These are phyloP conservation scores for Aspergillus terreus DNA, from an alignment of 2,329 filamentous ascomycete genomes.

Conservation along the genomic window DNA sequence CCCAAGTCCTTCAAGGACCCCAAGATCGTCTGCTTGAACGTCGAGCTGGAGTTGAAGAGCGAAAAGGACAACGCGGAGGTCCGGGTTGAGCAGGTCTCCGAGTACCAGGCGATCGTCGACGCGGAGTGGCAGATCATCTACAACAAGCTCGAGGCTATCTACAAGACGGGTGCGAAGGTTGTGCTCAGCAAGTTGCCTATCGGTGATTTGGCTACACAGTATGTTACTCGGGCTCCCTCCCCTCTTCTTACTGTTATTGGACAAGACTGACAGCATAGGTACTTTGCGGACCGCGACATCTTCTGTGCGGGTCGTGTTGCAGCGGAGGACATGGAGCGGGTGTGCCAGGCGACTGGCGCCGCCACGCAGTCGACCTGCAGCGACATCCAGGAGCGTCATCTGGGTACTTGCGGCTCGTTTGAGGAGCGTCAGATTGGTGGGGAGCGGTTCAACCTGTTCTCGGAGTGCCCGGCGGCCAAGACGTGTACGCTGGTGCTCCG, in stretches of 20 bases:
- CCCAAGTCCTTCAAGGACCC: conserved; percentile 92
- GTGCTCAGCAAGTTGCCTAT: conserved; percentile 96
- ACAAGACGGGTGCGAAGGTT: conserved; percentile 94
- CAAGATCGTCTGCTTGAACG: conserved; percentile 95
- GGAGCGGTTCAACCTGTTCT: conserved; percentile 98
- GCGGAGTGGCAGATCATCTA: conserved; percentile 99
- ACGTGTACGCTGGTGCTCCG: conserved; percentile 94
- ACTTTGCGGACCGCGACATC: conserved; percentile 94
- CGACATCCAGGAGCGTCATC: conserved; percentile 82
- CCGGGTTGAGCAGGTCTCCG: conserved; percentile 93
- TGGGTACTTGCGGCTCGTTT: conserved; percentile 85
- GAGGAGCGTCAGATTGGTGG: conserved; percentile 97
- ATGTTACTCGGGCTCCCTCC: conserved; percentile 20
- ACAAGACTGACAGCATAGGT: conserved; percentile 39
- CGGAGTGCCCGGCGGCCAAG: conserved; percentile 90
- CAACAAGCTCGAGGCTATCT: conserved; percentile 94
- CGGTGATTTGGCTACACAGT: conserved; percentile 92
- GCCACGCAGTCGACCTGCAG: conserved; percentile 94
- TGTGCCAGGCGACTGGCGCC: conserved; percentile 90
- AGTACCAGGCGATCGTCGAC: conserved; percentile 99
- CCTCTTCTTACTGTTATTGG: neutral
- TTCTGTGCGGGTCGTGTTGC: conserved; percentile 96
- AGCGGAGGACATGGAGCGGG: conserved; percentile 89
- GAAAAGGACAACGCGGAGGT: conserved; percentile 99
- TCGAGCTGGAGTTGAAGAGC: conserved; percentile 96